Percentiles rank a stretch among this genome's conserved stretches.
These are phyloP conservation scores for Gossypium laxum DNA, from an alignment of 441 rosid species.

Conservation along the genomic window DNA sequence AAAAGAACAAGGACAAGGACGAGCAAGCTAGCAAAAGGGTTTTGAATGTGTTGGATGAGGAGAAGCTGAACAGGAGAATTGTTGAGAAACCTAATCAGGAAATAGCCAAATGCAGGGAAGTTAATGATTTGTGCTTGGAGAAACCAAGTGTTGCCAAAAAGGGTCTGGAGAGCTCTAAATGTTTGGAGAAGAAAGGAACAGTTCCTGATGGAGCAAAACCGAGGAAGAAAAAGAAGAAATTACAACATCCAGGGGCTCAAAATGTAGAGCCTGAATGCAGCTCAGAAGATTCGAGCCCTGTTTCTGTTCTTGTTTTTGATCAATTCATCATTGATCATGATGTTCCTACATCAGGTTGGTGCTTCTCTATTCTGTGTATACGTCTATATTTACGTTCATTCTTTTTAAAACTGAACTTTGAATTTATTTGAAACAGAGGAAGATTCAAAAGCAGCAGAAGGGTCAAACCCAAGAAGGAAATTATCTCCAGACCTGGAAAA, in stretches of 20 bases:
- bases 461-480: conserved; percentile 29
- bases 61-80: conserved; percentile 13
- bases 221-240: conserved; percentile 20
- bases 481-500: conserved; percentile 29
- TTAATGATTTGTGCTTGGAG: conserved; percentile 8
- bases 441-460: conserved; percentile 14
- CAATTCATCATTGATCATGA: conserved; percentile 29
- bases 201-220: conserved; percentile 17
- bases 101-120: neutral
- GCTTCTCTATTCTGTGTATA: neutral
- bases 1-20: neutral
- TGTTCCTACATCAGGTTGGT: conserved; percentile 32
- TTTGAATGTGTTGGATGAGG: conserved; percentile 8
- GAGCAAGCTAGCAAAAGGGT: conserved; percentile 19
- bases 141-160: neutral
- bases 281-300: conserved; percentile 74
- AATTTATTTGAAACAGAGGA: conserved; percentile 23
- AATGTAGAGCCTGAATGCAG: conserved; percentile 36
- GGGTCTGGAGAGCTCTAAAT: neutral
- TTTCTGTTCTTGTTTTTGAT: conserved; percentile 73
- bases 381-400: neutral
- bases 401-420: neutral
- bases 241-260: neutral
- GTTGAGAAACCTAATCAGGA: conserved; percentile 2
- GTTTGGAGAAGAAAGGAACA: neutral